Conservation (phyloP, 1,139 yeast species). For the Sporopachydermia cereana region DNA sequence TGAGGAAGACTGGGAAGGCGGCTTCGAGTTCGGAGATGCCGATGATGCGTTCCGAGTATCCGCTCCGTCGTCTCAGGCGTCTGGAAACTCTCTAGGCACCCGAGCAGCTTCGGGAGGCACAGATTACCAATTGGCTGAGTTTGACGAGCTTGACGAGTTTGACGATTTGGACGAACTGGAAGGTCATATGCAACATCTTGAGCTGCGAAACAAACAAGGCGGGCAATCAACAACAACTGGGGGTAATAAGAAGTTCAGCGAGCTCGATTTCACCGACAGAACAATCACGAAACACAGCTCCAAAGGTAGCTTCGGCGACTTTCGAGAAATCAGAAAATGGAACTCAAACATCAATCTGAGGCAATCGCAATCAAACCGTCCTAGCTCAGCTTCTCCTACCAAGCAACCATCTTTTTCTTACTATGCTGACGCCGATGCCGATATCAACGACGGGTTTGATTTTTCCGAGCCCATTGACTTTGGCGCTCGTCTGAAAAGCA, state of each 20-base stretch:
- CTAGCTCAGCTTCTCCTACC: background rate
- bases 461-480: background rate
- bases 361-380: background rate
- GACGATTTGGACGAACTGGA: background rate
- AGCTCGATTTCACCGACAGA: background rate
- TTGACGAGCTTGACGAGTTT: constrained; percentile 1
- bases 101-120: background rate
- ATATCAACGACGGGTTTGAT: background rate
- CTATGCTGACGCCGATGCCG: background rate
- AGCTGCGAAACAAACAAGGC: too few species aligned
- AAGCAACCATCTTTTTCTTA: background rate
- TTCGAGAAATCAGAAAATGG: background rate
- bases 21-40: background rate
- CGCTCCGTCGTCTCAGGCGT: background rate
- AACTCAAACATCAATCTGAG: background rate
- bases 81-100: background rate
- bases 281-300: background rate
- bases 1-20: constrained; percentile 5
- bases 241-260: background rate
- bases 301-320: background rate
- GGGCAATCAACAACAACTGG: too few species aligned
- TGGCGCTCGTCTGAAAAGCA: background rate
- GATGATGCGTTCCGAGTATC: background rate
- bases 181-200: too few species aligned
- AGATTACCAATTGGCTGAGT: background rate